Evolutionary conservation across 352 stramenopile species (phyloP).

Genomic region (Phytophthora litchii): DNA sequence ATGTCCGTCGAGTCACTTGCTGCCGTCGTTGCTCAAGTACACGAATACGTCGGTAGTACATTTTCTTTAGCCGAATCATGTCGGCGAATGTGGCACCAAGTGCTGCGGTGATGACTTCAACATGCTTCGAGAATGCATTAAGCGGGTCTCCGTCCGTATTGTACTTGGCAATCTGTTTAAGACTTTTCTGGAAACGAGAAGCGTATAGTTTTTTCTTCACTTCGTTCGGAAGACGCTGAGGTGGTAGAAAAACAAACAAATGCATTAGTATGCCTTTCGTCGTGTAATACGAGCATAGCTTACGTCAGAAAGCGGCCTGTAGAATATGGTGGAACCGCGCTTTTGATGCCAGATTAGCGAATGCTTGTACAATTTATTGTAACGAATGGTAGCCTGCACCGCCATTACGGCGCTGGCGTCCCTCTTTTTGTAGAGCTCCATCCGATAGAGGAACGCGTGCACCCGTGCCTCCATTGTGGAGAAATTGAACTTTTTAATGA

Average conservation of each 20-base stretch:
- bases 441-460: conserved; percentile 67
- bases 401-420: conserved; percentile 69
- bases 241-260: neutral
- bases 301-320: conserved; percentile 67
- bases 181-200: conserved; percentile 62
- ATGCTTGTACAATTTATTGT: conserved; percentile 65
- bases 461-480: conserved; percentile 68
- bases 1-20: conserved; percentile 15
- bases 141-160: conserved; percentile 74
- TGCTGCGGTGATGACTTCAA: conserved; percentile 72
- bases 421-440: conserved; percentile 67
- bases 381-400: conserved; percentile 69
- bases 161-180: conserved; percentile 83
- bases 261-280: conserved; percentile 1
- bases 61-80: conserved; percentile 61
- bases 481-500: conserved; percentile 72
- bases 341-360: conserved; percentile 77
- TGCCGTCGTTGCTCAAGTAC: conserved; percentile 26
- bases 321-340: conserved; percentile 42
- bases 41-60: conserved; percentile 44
- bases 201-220: conserved; percentile 80
- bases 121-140: conserved; percentile 71
- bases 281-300: neutral
- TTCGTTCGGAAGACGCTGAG: conserved; percentile 68
- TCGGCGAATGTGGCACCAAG: conserved; percentile 61